Base-by-base conservation (phyloP, 192 early-diverging fungal species). In the Coemansia javaensis region DNA sequence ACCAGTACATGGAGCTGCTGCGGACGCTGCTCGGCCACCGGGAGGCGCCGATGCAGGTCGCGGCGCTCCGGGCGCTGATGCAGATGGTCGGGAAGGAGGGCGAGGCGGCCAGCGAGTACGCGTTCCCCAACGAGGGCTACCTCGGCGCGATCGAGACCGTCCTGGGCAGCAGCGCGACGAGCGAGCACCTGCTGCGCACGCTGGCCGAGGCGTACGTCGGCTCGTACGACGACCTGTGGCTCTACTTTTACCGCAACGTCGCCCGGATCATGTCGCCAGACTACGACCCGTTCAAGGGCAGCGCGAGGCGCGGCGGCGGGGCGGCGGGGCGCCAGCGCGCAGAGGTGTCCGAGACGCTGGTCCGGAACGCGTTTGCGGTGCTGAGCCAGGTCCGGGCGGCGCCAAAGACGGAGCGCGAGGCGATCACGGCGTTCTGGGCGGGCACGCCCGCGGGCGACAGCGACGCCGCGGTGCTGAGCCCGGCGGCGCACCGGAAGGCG, bases 211-310 rank as follows among this genome's bases (percentile, higher is more conserved):
- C 83, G 32, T 83, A 85, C 44, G 50, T 93, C 28, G 87, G 86
- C 60, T 56, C 63, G 7, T 93, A 89, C 63, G 90, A 90, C 53
- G 95, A 98, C 56, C 60, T 94, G 33, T 79, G 89, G 54, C 81
- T 81, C 51, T 90, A 90, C 63, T 93, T 92, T 59, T 83, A 64
- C 80, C 61, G 87, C 84, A 59, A 67, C 82, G 32, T 68, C 2
- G 57, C 56, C 24, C 58, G 53, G 36, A 59, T 75, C 10, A 61
- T 56, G 18, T 51, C 66, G 12, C 44, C 66, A n/a, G 72, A 66
- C 4, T 58, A 57, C 14, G 64, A 55, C 21, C 58, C 64, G 12
- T 45, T 63, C 54, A 77, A 77, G 44, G 47, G 28, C 27, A 20
- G 18, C 21, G n/a, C 40, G 20, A 50, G 37, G 20, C 25, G 39